Percentiles rank a stretch among this genome's conserved stretches.
These are phyloP conservation scores for Hypoxylon rubiginosum DNA, from an alignment of 2,329 filamentous ascomycete genomes.

Conservation along the genomic window DNA sequence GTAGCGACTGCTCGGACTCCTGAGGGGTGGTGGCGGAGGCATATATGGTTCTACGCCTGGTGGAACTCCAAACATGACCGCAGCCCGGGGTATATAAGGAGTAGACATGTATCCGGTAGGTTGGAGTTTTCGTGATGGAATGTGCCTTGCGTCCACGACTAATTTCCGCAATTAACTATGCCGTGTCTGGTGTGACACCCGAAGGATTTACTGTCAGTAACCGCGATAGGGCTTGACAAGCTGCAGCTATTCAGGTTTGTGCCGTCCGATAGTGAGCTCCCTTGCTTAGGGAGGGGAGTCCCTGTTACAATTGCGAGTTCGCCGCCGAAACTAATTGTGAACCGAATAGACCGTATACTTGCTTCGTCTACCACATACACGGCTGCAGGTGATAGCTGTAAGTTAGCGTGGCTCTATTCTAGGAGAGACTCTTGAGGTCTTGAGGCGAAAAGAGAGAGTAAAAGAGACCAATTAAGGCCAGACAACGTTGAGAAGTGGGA, in stretches of 20 bases:
- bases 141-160: slow-evolving; percentile 2
- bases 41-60: slow-evolving; percentile 34
- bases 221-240: slow-evolving; percentile 24
- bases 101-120: slow-evolving; percentile 13
- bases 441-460: background rate
- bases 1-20: slow-evolving; percentile 57
- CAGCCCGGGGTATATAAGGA: slow-evolving; percentile 26
- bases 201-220: slow-evolving; percentile 21
- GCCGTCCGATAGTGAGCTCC: background rate
- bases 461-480: slow-evolving; percentile 15
- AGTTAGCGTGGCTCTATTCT: slow-evolving; percentile 31
- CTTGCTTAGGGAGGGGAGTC: background rate
- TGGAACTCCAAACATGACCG: slow-evolving; percentile 41
- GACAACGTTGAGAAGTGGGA: slow-evolving; percentile 3
- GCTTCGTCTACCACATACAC: slow-evolving; percentile 31
- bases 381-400: slow-evolving; percentile 29
- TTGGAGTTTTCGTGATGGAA: background rate
- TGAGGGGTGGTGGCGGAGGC: slow-evolving; percentile 41
- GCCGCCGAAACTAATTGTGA: slow-evolving; percentile 11
- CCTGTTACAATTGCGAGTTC: slow-evolving; percentile 11
- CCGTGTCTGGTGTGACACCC: slow-evolving; percentile 24
- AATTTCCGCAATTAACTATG: slow-evolving; percentile 18
- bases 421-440: slow-evolving; percentile 16
- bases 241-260: slow-evolving; percentile 5
- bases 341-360: slow-evolving; percentile 9